Percentiles rank a stretch among this genome's conserved stretches.
phyloP scores from a whole-genome alignment of 163 green algal species.

The Smithsoniella earleae region DNA sequence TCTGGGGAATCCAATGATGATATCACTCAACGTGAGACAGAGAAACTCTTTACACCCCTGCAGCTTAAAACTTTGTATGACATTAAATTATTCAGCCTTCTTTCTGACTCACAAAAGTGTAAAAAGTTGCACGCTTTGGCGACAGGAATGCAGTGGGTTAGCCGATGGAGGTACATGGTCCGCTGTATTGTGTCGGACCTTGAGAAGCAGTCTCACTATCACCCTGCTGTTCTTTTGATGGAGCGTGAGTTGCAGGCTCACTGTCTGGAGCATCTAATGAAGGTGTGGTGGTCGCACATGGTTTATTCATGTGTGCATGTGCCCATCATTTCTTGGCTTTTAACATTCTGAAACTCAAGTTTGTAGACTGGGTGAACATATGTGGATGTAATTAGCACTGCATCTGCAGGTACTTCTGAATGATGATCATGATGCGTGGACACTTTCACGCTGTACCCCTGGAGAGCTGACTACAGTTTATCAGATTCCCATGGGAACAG shows the following conservation, averaged over 20 bases:
- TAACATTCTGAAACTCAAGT: too few relatives aligned
- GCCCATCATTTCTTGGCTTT: too few relatives aligned
- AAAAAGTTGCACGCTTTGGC: not conserved
- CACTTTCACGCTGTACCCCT: not conserved
- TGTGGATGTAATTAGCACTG: too few relatives aligned
- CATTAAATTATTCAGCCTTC: not conserved
- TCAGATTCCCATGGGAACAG: constrained; percentile 6
- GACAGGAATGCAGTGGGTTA: not conserved
- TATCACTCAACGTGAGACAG: not conserved
- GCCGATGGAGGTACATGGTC: not conserved
- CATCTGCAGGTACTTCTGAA: not conserved
- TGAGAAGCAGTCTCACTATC: constrained; percentile 21
- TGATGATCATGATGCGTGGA: constrained; percentile 21
- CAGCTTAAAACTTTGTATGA: constrained; percentile 3
- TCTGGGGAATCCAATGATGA: not conserved
- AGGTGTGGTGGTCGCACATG: not conserved
- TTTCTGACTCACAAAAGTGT: not conserved
- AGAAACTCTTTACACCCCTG: not conserved
- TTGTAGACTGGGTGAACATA: too few relatives aligned
- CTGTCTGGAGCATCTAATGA: not conserved
- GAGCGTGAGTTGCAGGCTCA: not conserved
- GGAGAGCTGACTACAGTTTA: not conserved
- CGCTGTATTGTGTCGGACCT: not conserved
- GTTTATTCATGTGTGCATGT: not conserved
- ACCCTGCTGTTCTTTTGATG: constrained; percentile 1